Evolutionary conservation across 106 monocot species (phyloP).

Genomic region (Ottelia alismoides): DNA sequence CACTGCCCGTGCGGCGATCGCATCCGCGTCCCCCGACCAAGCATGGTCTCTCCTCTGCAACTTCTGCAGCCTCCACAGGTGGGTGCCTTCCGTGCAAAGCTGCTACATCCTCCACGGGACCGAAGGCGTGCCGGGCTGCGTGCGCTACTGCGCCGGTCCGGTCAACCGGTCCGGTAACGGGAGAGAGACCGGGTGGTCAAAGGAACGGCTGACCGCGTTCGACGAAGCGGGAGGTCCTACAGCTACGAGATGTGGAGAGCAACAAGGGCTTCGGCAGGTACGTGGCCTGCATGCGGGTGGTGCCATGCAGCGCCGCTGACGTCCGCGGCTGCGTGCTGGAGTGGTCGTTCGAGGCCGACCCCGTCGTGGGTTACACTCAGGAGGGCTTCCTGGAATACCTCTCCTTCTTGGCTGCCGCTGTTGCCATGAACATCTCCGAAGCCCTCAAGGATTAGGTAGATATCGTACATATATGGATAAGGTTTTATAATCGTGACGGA

Average conservation of each 20-base stretch:
- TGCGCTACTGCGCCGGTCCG: conserved; percentile 21
- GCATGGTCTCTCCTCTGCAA: conserved; percentile 24
- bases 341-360: conserved; percentile 48
- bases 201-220: conserved; percentile 19
- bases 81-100: conserved; percentile 9
- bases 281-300: conserved; percentile 12
- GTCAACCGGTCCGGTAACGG: not conserved
- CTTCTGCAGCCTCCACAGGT: conserved; percentile 23
- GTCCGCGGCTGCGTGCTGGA: conserved; percentile 26
- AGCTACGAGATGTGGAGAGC: conserved; percentile 31
- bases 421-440: too few relatives aligned
- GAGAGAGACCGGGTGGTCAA: conserved; percentile 16
- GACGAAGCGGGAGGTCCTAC: conserved; percentile 13
- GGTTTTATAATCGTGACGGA: too few relatives aligned
- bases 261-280: conserved; percentile 37
- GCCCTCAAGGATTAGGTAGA: too few relatives aligned
- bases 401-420: too few relatives aligned
- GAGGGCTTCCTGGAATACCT: too few relatives aligned
- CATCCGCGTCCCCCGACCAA: too few relatives aligned
- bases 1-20: too few relatives aligned
- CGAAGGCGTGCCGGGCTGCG: conserved; percentile 17
- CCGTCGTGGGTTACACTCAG: conserved; percentile 15
- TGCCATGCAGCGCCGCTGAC: not conserved
- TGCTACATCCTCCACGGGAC: conserved; percentile 26
- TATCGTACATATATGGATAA: too few relatives aligned